A percentile compares a stretch with the other conserved stretches of the same genome.
phyloP scores from a whole-genome alignment of 75 land plant species.

The Pinus albicaulis region DNA sequence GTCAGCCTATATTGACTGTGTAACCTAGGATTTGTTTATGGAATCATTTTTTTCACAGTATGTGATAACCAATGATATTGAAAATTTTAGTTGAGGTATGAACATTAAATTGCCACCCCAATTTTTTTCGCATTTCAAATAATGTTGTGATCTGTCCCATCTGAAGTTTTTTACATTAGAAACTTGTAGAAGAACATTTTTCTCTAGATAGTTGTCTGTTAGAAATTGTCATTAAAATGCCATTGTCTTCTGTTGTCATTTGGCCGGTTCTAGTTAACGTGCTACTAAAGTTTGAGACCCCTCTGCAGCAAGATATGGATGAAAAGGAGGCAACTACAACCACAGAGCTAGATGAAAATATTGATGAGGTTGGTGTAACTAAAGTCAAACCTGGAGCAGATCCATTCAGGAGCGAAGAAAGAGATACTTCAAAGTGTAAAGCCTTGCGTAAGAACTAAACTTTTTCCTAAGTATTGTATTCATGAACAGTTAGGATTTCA shows the following conservation, averaged over 20 bases:
- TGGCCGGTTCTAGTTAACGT: background rate
- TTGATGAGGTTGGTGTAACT: constrained; percentile 5
- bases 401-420: constrained; percentile 60
- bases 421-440: constrained; percentile 66
- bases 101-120: background rate
- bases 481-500: no score
- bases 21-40: background rate
- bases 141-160: background rate
- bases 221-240: background rate
- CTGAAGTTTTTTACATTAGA: background rate
- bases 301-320: background rate
- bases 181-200: background rate
- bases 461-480: background rate
- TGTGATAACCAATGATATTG: background rate
- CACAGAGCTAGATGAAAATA: background rate
- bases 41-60: background rate
- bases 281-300: background rate
- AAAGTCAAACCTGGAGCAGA: constrained; percentile 52
- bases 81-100: background rate
- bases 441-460: constrained; percentile 73
- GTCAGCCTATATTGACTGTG: background rate
- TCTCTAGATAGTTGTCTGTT: background rate
- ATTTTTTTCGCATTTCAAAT: background rate
- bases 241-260: background rate
- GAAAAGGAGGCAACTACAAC: constrained; percentile 6